Base-by-base conservation (phyloP, 179 eudicot species). In the Corrigiola litoralis region DNA sequence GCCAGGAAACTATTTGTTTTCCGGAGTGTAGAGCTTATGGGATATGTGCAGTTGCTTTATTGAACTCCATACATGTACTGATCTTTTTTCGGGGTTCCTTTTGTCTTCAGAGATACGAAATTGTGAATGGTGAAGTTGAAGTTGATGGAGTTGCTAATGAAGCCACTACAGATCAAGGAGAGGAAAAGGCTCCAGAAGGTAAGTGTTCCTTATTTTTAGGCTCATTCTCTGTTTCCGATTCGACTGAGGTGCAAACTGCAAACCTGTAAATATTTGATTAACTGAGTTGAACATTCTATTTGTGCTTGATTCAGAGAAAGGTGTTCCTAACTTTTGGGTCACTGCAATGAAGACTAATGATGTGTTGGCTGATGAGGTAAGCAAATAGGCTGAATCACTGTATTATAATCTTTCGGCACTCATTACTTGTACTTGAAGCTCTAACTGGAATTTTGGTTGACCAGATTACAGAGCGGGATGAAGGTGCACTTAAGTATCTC, bases 261-360 rank as follows among this genome's bases (percentile, higher is more conserved):
- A 54, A 2, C 9, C 13, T 4, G 27, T 10, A 20, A 25, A 42
- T 20, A 16, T 40, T 42, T 45, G 46, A 28, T 44, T 67, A 21
- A 41, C 18, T 18, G 20, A 24, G 11, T 45, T 38, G 2, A 40
- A 59, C 45, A 31, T 56, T 58, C 21, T 66, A 2, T 70, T 8
- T 24, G 29, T 61, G 18, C 34, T 65, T 66, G 33, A 40, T 68
- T 72, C 87, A 86, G 99, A 75, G 66, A 94, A 88, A 74, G 99
- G 99, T 38, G 99, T 94, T 57, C 99, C 97, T 8, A 67, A 80
- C 65, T 94, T 94, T 66, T 94, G 99, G 99, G 62, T 94, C 9
- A 84, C 74, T 60, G 99, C 99, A 46, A 78, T 94, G 97, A 90
- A 90, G 83, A 90, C 81, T 37, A 81, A 87, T 73, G 99, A 90